A percentile compares a stretch with the other conserved stretches of the same genome.
Evolutionary conservation across 2,329 filamentous ascomycete genomes (phyloP).

Genomic region (Teratosphaeriaceae sp.): DNA sequence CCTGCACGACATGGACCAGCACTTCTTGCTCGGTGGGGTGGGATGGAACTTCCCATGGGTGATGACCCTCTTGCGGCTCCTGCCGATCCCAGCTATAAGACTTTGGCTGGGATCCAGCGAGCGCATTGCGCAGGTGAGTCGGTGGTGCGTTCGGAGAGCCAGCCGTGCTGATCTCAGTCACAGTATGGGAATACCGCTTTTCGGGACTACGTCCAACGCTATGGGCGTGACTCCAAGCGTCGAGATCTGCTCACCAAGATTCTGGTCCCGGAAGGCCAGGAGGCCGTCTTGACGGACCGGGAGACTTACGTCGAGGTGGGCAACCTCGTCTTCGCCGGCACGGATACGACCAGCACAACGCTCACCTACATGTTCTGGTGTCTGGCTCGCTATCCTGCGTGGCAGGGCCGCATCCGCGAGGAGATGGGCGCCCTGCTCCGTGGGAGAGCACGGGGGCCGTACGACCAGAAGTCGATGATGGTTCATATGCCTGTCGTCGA

Average conservation of each 20-base stretch:
- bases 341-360: conserved; percentile 34
- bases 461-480: neutral
- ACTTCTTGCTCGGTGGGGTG: neutral
- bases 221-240: conserved; percentile 1
- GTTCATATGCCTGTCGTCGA: conserved; percentile 22
- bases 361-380: conserved; percentile 35
- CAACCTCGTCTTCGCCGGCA: conserved; percentile 3
- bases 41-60: neutral
- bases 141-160: neutral
- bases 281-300: neutral
- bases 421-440: conserved; percentile 17
- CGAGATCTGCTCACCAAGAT: conserved; percentile 4
- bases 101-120: neutral
- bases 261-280: neutral
- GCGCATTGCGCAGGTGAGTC: neutral
- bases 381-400: conserved; percentile 21
- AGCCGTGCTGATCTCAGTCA: neutral
- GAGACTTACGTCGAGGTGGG: conserved; percentile 5
- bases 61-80: neutral
- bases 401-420: conserved; percentile 21
- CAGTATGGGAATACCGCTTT: conserved; percentile 1
- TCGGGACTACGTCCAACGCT: neutral
- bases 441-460: neutral
- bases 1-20: conserved; percentile 1
- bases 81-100: neutral